Base-by-base conservation (phyloP, 208 protist species). In the Trypanosoma avium region DNA sequence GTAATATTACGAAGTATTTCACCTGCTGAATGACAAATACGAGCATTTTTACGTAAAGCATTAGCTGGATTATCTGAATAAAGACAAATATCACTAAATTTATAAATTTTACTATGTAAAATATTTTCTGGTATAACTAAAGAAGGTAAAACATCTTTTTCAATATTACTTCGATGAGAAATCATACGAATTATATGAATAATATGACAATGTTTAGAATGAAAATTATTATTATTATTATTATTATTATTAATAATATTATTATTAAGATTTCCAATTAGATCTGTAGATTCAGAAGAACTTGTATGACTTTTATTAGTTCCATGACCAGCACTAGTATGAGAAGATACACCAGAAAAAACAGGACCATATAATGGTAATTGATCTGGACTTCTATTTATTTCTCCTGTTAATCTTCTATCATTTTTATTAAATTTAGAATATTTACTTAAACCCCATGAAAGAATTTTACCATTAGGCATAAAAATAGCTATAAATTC, bases 401-500 rank as follows among this genome's bases (percentile, higher is more conserved):
- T 52, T 15, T 4, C 33, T 49, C 19, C 19, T 54, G 3, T 33
- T 26, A 33, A 1, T 61, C n/a, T n/a, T n/a, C n/a, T n/a, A n/a
- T n/a, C n/a, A n/a, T n/a, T n/a, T n/a, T n/a, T n/a, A n/a, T n/a
- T n/a, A n/a, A n/a, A n/a, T 22, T 45, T 27, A 8, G 15, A 15
- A 17, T 24, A 6, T 15, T 62, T 33, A 2, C 8, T 15, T 17
- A 57, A 40, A 36, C 83, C 77, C 65, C 77, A 90, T 8, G 67
- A 32, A 49, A 81, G 57, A 8, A 86, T 67, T 9, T 68, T 53
- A 29, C 83, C 83, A 42, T 70, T 64, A 1, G 83, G 83, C 36
- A 84, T 63, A 22, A 90, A 64, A 6, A 80, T n/a, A 36, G 83
- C 83, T n/a, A 59, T 29, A 48, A 86, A 86, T 15, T 38, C 29